Conservation (phyloP, 106 monocot genomes). For the Dendrobium chrysotoxum region DNA sequence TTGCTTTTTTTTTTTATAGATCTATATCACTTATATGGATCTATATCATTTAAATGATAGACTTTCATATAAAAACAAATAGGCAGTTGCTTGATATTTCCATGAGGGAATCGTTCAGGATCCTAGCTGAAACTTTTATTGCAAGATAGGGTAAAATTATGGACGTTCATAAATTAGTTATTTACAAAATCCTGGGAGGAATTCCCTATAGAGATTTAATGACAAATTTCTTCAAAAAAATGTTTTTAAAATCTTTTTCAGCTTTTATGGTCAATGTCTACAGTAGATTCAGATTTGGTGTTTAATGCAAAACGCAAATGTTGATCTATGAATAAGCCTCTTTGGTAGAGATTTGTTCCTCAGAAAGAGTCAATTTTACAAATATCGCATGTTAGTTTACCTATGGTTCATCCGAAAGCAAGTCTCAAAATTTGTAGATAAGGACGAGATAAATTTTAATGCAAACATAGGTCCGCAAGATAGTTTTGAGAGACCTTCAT, state of each 20-base stretch:
- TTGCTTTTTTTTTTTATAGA: neutral
- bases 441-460: neutral
- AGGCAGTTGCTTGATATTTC: no score
- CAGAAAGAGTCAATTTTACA: no score
- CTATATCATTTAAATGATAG: neutral
- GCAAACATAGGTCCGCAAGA: neutral
- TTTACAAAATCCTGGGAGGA: neutral
- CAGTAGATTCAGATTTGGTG: neutral
- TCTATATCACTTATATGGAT: neutral
- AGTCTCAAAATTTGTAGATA: neutral
- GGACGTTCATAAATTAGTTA: neutral
- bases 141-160: no score
- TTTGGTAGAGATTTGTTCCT: no score
- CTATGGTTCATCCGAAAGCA: neutral
- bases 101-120: neutral
- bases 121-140: neutral
- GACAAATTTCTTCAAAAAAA: neutral
- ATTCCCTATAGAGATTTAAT: neutral
- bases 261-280: no score
- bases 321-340: neutral
- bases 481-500: neutral
- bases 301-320: neutral
- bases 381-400: no score
- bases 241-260: neutral
- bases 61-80: neutral